These are phyloP conservation scores for Alternaria metachromatica DNA, from an alignment of 2,329 filamentous ascomycete species.

Conservation along the genomic window DNA sequence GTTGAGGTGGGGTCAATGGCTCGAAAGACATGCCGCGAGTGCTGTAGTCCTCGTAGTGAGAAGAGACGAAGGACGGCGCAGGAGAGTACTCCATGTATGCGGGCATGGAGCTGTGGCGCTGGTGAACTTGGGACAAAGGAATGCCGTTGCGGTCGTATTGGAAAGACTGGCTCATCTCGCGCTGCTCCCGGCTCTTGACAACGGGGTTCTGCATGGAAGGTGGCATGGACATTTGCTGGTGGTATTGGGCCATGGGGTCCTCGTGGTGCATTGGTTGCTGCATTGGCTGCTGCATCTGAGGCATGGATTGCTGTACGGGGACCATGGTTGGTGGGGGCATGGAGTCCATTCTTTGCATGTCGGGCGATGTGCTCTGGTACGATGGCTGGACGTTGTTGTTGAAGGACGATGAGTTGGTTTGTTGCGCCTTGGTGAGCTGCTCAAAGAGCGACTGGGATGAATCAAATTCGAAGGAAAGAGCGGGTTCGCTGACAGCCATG, in stretches of 20 bases:
- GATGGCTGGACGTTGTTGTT: slow-evolving; percentile 70
- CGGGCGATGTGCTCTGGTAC: slow-evolving; percentile 84
- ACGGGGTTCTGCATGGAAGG: slow-evolving; percentile 73
- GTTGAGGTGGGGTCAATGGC: slow-evolving; percentile 93
- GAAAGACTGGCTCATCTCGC: slow-evolving; percentile 74
- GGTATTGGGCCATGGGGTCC: slow-evolving; percentile 73
- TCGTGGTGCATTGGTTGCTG: slow-evolving; percentile 64
- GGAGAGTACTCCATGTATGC: slow-evolving; percentile 98
- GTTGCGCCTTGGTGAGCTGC: slow-evolving; percentile 98
- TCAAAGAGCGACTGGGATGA: slow-evolving; percentile 98
- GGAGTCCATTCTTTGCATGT: slow-evolving; percentile 87
- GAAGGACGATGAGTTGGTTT: slow-evolving; percentile 98
- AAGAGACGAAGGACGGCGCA: slow-evolving; percentile 97
- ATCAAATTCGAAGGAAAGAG: slow-evolving; percentile 98
- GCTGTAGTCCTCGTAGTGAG: slow-evolving; percentile 97
- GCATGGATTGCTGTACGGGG: slow-evolving; percentile 49
- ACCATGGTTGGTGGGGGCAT: slow-evolving; percentile 94
- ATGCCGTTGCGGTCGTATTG: slow-evolving; percentile 94
- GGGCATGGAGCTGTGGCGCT: slow-evolving; percentile 98
- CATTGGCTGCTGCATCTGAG: slow-evolving; percentile 55
- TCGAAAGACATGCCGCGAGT: slow-evolving; percentile 95
- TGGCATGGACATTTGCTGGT: slow-evolving; percentile 74
- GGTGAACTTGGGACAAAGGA: slow-evolving; percentile 80
- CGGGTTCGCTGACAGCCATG: slow-evolving; percentile 94
- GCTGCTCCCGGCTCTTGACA: slow-evolving; percentile 84